Base-by-base conservation (phyloP, 805 yeast species). In the Jamesozyma hellenica region DNA sequence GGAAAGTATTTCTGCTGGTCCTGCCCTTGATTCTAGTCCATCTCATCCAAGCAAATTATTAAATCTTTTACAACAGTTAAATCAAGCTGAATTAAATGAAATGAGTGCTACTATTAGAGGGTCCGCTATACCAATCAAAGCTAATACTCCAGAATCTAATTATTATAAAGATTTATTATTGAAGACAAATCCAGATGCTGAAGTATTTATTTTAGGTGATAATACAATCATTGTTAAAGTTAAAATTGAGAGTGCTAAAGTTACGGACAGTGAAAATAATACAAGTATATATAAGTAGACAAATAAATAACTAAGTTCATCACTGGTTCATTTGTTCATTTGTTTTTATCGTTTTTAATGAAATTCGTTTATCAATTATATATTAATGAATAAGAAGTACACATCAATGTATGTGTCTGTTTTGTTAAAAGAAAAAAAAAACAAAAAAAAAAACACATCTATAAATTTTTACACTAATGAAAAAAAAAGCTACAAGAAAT, bases 71-170 rank as follows among this genome's bases (percentile, higher is more conserved):
- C 79, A 82, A 46, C 77, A 75, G 44, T 63, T 90, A 56, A 90
- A 90, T 59, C 90, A 82, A 56, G 70, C 77, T 12, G 94, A 86
- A 56, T 53, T 87, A 40, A 75, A 87, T 42, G 77, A 84, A 45
- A 77, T 84, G 43, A 80, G 94, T 47, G 94, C 86, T 10, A 88
- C 94, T 45, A 63, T 90, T 25, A 70, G 72, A 32, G 97, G 96
- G 1, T 65, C 64, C 29, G 92, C 90, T 2, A 64, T 66, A 19
- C 68, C 82, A 7, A 60, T 84, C 10, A 56, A 56, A 9, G 64
- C 64, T 2, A 64, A 62, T 14, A 57, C 64, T 11, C 72, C 67
- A 8, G 77, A 77, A 45, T 74, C 75, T 34, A 63, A 64, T 32
- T 77, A 75, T 53, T 86, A 76, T 63, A 77, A 77, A 47, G 67